Evolutionary conservation across 768 basidiomycete species (phyloP), one percentile per base, ranked within the genome.

Genomic region (Trametes maxima): DNA sequence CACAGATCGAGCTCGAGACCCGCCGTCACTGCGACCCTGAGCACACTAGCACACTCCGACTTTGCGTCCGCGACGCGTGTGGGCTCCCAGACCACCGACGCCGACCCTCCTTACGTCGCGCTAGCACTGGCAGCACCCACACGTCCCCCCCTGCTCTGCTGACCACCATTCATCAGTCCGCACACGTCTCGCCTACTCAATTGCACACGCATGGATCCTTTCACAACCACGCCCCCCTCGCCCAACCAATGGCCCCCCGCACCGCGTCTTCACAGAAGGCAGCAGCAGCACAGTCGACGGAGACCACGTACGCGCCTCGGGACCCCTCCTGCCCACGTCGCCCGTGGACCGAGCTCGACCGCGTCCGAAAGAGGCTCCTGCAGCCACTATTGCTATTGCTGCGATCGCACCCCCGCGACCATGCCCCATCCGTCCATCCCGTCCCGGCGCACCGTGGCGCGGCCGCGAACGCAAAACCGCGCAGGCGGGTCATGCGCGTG

Each of bases 391-490:
- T 19, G 13, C 47, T 51, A 51, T 21, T 19, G 13, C 47, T 21
- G 45, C 46, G 56, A 24, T 42, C 46, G 24, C 54, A 46, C 45
- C 42, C 12, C 35, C 11, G 46, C 52, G 22, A 8, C 54, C 43
- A 55, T 56, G 19, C 54, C 24, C 45, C 6, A 46, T 56, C 46
- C 45, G 54, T 47, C 36, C 33, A 47, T 36, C 54, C 35, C 35
- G 36, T 37, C 54, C 54, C 56, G 14, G 37, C 47, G 11, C 24
- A n/a, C 56, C 56, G 56, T 57, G n/a, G 33, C 44, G 24, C 56
- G 4, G 5, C 36, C 50, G 33, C 57, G n/a, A 51, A 51, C 57
- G 13, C 50, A 37, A 35, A 37, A 11, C 35, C 22, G 37, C 37
- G 42, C 19, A 24, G 28, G 25, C 42, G 40, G 16, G 42, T 54